Base-by-base conservation (phyloP, 345 rosid genomes). In the Conringia planisiliqua region DNA sequence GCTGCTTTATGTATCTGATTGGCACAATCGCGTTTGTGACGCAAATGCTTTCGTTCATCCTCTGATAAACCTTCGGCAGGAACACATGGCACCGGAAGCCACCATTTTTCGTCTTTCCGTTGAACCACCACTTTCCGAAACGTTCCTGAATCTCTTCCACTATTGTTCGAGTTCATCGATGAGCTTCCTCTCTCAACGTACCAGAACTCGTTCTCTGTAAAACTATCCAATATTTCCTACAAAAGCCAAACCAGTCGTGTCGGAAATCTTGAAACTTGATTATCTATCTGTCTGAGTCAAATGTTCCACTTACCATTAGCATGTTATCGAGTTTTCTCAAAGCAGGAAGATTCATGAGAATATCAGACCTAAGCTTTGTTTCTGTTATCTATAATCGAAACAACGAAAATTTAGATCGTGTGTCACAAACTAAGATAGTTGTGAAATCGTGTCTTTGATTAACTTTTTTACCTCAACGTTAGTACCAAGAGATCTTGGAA, bases 1-100 rank as follows among this genome's bases (percentile, higher is more conserved):
- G 98, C 94, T 7, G 98, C 99, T 81, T 95, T 95, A 80, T 92
- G 97, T 66, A 92, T 92, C 51, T 95, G 99, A 78, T 80, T 86
- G 5, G 94, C 86, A 1, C 90, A 85, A 73, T 88, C 89, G 0
- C 94, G 90, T 79, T 87, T 89, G 66, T 92, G 84, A 26, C 84
- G 70, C 82, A 89, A 68, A 30, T 84, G 65, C 72, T 89, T 90
- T 77, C 88, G 84, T 43, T 92, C 85, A 35, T 86, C 83, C 67
- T 90, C 97, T 0, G 97, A 89, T 29, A 95, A 87, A 38, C 98
- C 97, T n/a, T 69, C 84, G 10, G 85, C 82, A 48, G 90, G 92
- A 70, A 95, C 89, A 67, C 94, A 92, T 1, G 99, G 98, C 55
- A 92, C 86, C 0, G 98, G 99, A 54, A 95, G 81, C 98, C 99